A percentile compares a stretch with the other conserved stretches of the same genome.
phyloP scores from a whole-genome alignment of 2,329 filamentous ascomycete genomes.

The Cladosporium sp. region DNA sequence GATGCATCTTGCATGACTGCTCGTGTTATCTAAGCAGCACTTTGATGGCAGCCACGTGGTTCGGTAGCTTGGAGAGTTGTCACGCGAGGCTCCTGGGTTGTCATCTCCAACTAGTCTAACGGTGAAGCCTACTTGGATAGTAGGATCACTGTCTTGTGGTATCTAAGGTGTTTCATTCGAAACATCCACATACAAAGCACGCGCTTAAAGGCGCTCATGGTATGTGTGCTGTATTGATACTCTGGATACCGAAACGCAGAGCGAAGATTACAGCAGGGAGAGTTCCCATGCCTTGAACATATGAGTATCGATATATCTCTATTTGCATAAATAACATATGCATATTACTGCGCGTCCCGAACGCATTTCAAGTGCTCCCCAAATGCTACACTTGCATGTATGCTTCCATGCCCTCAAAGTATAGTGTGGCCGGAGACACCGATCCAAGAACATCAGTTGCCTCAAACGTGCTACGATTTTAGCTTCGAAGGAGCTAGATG shows the following conservation, averaged over 20 bases:
- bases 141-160: not conserved
- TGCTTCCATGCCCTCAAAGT: not conserved
- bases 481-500: not conserved
- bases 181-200: not conserved
- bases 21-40: not conserved
- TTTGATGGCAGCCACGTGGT: not conserved
- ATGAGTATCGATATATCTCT: not conserved
- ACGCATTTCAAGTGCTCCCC: not conserved
- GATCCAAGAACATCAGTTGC: too few species aligned
- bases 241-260: not conserved
- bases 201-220: not conserved
- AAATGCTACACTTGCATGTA: not conserved
- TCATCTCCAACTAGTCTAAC: not conserved
- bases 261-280: not conserved
- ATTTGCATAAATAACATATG: not conserved
- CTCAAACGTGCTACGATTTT: too few species aligned
- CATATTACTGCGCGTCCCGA: too few species aligned
- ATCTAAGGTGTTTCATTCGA: not conserved
- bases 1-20: not conserved
- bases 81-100: not conserved
- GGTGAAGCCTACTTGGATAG: not conserved
- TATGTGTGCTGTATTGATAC: not conserved
- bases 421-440: not conserved
- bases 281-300: not conserved
- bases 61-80: not conserved